Conservation (phyloP, 495 filamentous ascomycete species). For the Penicillium roqueforti region DNA sequence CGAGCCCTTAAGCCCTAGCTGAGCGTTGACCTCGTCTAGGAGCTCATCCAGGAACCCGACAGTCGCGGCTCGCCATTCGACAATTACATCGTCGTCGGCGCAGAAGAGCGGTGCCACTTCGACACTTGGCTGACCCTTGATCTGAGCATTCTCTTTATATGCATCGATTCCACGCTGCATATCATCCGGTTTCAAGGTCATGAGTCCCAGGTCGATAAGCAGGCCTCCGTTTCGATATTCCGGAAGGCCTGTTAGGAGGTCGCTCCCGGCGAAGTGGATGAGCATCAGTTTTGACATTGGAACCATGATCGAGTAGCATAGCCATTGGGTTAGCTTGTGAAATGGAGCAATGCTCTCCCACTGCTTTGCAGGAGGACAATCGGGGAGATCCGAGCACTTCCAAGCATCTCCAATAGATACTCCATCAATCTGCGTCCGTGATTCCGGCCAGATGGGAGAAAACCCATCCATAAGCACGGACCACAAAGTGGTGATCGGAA, state of each 20-base stretch:
- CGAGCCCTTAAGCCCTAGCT: constrained; percentile 48
- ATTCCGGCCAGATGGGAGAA: constrained; percentile 81
- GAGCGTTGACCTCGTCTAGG: constrained; percentile 56
- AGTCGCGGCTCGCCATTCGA: constrained; percentile 66
- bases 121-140: constrained; percentile 68
- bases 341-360: constrained; percentile 95
- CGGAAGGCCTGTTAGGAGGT: constrained; percentile 61
- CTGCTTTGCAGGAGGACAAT: constrained; percentile 61
- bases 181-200: constrained; percentile 57
- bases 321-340: constrained; percentile 74
- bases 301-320: constrained; percentile 68
- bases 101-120: constrained; percentile 63
- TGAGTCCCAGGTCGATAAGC: constrained; percentile 60
- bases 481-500: constrained; percentile 91
- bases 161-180: constrained; percentile 60
- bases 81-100: constrained; percentile 63
- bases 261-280: constrained; percentile 59
- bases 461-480: constrained; percentile 83
- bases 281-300: constrained; percentile 62
- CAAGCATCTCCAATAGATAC: constrained; percentile 91
- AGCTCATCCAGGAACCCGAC: constrained; percentile 65
- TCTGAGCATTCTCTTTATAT: constrained; percentile 68
- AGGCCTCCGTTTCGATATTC: constrained; percentile 70
- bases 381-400: constrained; percentile 80
- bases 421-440: constrained; percentile 83